Evolutionary conservation across 2,329 filamentous ascomycete genomes (phyloP), one percentile per base, ranked within the genome.

Genomic region (Fusarium verticillioides): DNA sequence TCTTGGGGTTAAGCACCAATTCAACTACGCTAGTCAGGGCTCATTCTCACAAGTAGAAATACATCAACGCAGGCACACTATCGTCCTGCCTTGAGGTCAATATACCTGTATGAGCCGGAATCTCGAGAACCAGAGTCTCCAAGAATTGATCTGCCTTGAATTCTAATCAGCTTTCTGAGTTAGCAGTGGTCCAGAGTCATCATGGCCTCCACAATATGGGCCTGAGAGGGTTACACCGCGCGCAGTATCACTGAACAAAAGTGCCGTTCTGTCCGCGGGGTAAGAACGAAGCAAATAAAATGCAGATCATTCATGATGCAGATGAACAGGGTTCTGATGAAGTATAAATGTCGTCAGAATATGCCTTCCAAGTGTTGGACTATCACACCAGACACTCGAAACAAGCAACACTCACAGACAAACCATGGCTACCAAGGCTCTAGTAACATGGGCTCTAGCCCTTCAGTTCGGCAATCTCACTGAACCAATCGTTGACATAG

Each of bases 391-490:
- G 15, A 19, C 39, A 30, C 19, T 58, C 12, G 3, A 11, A 36
- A 5, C 19, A 32, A n/a, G 6, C 15, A 32, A 3, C 15, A 32
- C 11, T 16, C 4, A 16, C 7, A 39, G 21, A 8, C 7, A 12
- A 21, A 37, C 4, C 13, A 63, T 60, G 54, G 60, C 54, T 6
- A 63, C 60, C 13, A 63, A 63, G 36, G 39, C 43, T 23, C 28
- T 63, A 23, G 60, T 54, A 16, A 63, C 36, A 2, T 49, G 60
- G 54, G 60, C 54, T 8, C 43, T 63, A 1, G 43, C 60, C 43
- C 60, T 60, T 7, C 43, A 60, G 19, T 63, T 63, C 21, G 43
- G 60, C n/a, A 63, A 49, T 16, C 30, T 60, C 16, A 49, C 60
- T 4, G 43, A 49, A 3, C 54, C 54, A 19, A 23, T 63, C 13